Evolutionary conservation across 2,329 filamentous ascomycete genomes (phyloP).

Genomic region (Microsporum audouinii): DNA sequence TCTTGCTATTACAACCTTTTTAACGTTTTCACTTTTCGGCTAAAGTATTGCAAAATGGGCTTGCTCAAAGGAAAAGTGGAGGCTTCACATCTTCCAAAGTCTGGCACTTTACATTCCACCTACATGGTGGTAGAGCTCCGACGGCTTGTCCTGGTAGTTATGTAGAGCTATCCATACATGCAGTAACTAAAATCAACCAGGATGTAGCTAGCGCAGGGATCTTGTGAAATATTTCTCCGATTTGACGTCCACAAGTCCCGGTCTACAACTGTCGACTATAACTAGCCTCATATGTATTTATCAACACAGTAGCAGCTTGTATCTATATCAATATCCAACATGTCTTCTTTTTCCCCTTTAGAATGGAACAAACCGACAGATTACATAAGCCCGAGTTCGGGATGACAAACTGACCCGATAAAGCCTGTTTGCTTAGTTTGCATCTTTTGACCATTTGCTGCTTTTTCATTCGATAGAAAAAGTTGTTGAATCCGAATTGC

Average conservation of each 20-base stretch:
- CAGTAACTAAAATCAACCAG: too few species aligned
- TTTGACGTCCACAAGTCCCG: too few species aligned
- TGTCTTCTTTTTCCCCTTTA: not conserved
- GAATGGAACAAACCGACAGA: not conserved
- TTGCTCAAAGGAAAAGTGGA: not conserved
- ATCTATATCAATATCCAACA: too few species aligned
- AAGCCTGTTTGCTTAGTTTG: slow-evolving; percentile 10
- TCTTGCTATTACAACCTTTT: not conserved
- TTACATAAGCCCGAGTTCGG: slow-evolving; percentile 3
- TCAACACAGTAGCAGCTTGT: too few species aligned
- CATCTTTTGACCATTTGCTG: slow-evolving; percentile 4
- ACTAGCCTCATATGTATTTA: too few species aligned
- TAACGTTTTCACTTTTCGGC: not conserved
- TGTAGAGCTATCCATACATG: too few species aligned
- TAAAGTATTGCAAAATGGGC: not conserved
- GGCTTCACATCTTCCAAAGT: too few species aligned
- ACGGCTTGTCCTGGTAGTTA: too few species aligned
- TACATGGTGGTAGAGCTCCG: not conserved
- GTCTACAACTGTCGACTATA: too few species aligned
- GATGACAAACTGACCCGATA: not conserved
- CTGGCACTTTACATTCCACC: not conserved
- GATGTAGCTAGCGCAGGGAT: too few species aligned
- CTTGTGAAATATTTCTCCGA: too few species aligned
- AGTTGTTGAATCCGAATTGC: not conserved
- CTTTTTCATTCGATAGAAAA: slow-evolving; percentile 1